These are phyloP conservation scores for Leccinum pachyderme DNA, from an alignment of 1,284 basidiomycete genomes.

Conservation along the genomic window DNA sequence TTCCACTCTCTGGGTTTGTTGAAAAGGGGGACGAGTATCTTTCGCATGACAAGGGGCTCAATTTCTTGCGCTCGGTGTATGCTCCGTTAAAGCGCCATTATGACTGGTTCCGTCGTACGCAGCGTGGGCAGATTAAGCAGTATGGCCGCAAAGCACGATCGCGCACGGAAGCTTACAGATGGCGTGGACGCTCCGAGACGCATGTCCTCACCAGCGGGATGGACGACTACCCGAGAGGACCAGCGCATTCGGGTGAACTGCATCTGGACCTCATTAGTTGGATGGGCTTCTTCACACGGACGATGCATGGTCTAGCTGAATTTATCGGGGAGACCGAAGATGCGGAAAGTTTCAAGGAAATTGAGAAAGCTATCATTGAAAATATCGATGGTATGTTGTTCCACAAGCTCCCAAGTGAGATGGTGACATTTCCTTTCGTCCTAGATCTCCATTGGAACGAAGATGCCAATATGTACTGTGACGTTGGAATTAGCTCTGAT, in stretches of 20 bases:
- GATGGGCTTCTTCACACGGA: conserved; percentile 92
- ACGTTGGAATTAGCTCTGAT: conserved; percentile 79
- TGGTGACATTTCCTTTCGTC: conserved; percentile 6
- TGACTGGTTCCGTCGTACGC: conserved; percentile 92
- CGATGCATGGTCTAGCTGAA: conserved; percentile 83
- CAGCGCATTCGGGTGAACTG: conserved; percentile 86
- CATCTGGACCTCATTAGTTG: conserved; percentile 91
- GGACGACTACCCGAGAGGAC: conserved; percentile 91
- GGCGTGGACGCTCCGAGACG: conserved; percentile 85
- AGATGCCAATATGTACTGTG: conserved; percentile 89
- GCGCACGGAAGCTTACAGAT: conserved; percentile 87
- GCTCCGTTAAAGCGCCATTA: conserved; percentile 85
- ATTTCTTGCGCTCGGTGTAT: conserved; percentile 80
- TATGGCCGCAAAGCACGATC: conserved; percentile 81
- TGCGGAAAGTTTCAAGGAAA: conserved; percentile 67
- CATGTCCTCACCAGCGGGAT: conserved; percentile 93
- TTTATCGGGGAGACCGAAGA: conserved; percentile 86
- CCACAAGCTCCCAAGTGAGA: neutral
- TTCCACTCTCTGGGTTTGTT: conserved; percentile 38
- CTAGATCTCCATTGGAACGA: conserved; percentile 92
- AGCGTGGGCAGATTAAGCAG: conserved; percentile 89
- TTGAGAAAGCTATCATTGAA: conserved; percentile 75
- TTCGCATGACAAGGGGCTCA: conserved; percentile 57
- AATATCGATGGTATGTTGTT: conserved; percentile 78
- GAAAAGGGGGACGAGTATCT: conserved; percentile 49